Conservation (phyloP, 257 asterid genomes). For the Solanum etuberosum region DNA sequence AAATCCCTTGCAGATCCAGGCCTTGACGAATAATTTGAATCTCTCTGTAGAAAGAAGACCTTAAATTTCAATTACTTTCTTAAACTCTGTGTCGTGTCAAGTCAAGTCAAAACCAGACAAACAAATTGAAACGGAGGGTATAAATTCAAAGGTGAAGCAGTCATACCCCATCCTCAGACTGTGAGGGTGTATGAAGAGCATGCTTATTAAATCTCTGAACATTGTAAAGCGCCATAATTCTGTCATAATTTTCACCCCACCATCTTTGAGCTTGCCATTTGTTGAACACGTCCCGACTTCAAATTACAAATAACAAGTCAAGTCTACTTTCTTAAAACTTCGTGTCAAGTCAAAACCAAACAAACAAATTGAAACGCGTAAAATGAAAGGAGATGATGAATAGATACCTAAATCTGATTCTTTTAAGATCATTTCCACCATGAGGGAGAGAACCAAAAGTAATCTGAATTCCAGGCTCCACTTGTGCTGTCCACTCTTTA, state of each 20-base stretch:
- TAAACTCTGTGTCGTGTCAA: neutral
- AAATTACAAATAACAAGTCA: neutral
- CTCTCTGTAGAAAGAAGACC: conserved; percentile 47
- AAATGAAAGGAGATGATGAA: neutral
- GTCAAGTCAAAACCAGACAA: neutral
- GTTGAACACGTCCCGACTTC: conserved; percentile 78
- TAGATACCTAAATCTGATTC: conserved; percentile 74
- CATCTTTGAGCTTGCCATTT: conserved; percentile 85
- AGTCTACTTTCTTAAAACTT: neutral
- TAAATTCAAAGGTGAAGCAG: too few species aligned
- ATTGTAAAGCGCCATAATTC: conserved; percentile 80
- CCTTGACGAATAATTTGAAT: conserved; percentile 71
- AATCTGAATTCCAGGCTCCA: conserved; percentile 86
- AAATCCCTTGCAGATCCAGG: conserved; percentile 65
- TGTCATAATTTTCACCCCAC: conserved; percentile 83
- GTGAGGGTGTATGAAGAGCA: conserved; percentile 57
- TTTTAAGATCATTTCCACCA: conserved; percentile 80
- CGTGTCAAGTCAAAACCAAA: neutral
- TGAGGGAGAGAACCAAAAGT: conserved; percentile 65
- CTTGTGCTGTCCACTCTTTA: conserved; percentile 81
- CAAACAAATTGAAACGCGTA: neutral
- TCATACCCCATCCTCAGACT: conserved; percentile 80
- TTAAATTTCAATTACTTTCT: neutral
- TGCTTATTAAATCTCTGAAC: conserved; percentile 73
- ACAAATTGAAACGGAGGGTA: neutral